Conservation (phyloP, 2,329 filamentous ascomycete genomes). For the Aspergillus felis region DNA sequence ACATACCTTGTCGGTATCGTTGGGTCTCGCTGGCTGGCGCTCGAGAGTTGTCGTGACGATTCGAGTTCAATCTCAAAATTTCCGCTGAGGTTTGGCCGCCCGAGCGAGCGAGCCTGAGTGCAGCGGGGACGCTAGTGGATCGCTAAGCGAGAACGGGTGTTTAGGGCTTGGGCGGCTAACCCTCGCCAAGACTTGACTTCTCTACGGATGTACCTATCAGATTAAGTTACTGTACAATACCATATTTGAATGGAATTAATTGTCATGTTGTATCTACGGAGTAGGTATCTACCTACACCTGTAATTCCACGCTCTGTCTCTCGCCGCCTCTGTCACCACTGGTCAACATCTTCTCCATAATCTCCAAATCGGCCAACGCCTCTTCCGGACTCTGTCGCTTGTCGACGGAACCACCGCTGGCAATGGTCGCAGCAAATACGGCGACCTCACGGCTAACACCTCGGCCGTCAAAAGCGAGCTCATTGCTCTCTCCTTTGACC, state of each 20-base stretch:
- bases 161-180: conserved; percentile 19
- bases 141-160: conserved; percentile 28
- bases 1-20: conserved; percentile 44
- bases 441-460: conserved; percentile 52
- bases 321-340: conserved; percentile 31
- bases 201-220: too few species aligned
- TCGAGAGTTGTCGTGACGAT: conserved; percentile 41
- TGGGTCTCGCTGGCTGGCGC: conserved; percentile 39
- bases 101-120: conserved; percentile 23
- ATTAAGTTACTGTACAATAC: too few species aligned
- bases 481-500: conserved; percentile 35
- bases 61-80: conserved; percentile 39
- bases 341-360: conserved; percentile 37
- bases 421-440: conserved; percentile 50
- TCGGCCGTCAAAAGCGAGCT: conserved; percentile 46
- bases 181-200: conserved; percentile 13
- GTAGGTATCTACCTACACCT: conserved; percentile 13
- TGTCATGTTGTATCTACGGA: too few species aligned
- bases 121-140: conserved; percentile 32
- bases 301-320: conserved; percentile 20
- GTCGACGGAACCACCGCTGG: conserved; percentile 38
- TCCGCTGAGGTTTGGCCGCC: conserved; percentile 35
- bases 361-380: conserved; percentile 50
- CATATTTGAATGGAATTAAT: too few species aligned
- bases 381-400: conserved; percentile 47